These are phyloP conservation scores for Cytospora mali DNA, from an alignment of 2,329 filamentous ascomycete genomes.

Conservation along the genomic window DNA sequence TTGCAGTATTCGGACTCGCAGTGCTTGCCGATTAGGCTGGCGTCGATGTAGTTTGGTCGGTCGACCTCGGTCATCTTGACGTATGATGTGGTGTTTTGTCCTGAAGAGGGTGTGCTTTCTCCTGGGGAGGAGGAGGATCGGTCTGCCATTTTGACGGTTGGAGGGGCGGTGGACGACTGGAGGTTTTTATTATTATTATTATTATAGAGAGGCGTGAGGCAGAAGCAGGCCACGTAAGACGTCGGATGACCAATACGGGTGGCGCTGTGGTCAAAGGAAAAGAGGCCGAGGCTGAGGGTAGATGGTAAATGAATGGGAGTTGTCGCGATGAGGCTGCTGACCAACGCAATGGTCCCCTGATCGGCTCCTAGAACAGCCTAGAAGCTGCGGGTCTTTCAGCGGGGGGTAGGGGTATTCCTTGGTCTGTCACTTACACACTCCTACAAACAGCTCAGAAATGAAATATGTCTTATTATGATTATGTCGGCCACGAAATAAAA, in stretches of 20 bases:
- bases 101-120: too few species aligned
- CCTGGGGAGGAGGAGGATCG: constrained; percentile 43
- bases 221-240: constrained; percentile 24
- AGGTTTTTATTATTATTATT: too few species aligned
- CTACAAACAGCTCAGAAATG: neutral
- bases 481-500: neutral
- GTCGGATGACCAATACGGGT: constrained; percentile 25
- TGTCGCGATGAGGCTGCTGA: constrained; percentile 25
- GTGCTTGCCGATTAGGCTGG: constrained; percentile 83
- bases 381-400: constrained; percentile 6
- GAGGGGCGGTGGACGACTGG: neutral
- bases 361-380: constrained; percentile 17
- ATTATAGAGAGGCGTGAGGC: constrained; percentile 10
- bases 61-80: constrained; percentile 69
- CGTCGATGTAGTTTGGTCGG: constrained; percentile 53
- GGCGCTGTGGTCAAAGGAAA: constrained; percentile 31
- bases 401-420: neutral
- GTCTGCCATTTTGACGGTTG: constrained; percentile 52
- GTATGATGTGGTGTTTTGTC: constrained; percentile 66
- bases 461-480: too few species aligned
- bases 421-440: neutral
- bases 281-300: constrained; percentile 39
- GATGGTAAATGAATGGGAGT: constrained; percentile 29
- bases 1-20: constrained; percentile 92
- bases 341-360: constrained; percentile 19